Evolutionary conservation across 176 grass and related monocot species (phyloP), one percentile per base, ranked within the genome.

Genomic region (Cenchrus americanus): DNA sequence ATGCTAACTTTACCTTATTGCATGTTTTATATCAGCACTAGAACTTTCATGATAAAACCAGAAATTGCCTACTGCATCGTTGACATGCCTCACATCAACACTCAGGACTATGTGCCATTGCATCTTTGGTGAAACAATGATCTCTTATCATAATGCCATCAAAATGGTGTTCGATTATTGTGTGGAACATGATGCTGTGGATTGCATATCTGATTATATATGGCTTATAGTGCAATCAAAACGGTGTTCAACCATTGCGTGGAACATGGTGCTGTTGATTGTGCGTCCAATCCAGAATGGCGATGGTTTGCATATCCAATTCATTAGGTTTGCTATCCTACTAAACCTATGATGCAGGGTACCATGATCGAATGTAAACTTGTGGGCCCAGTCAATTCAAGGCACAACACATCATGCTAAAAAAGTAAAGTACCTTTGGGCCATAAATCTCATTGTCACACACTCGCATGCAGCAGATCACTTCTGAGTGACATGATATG

Each of bases 1-100:
- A 37, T 79, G 48, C 10, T 77, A 79, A 72, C 24, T 34, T 78
- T 37, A 9, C 34, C 21, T n/a, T 32, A 21, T 23, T 73, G 67
- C 48, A 17, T 57, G 46, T 83, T 83, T 30, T 69, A 40, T 79
- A 73, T 51, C 58, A 73, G 52, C 18, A 21, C 37, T 70, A 83
- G 15, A 10, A 71, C 27, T 64, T 40, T 13, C 43, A 59, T 83
- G 30, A 77, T 40, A 67, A 76, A 76, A 82, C 34, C 6, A 26
- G 69, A 15, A 23, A 50, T 6, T 72, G 22, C 22, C 21, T 12
- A 76, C 30, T 61, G 79, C 52, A 75, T 51, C 42, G 76, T 69
- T 66, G 18, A 32, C 21, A 27, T 66, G 10, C 13, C 19, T 75
- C 9, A 40, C 37, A 66, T 57, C 1, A 67, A 75, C 5, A 9